Base-by-base conservation (phyloP, 1,284 basidiomycete genomes). In the Ceratobasidium sp. region DNA sequence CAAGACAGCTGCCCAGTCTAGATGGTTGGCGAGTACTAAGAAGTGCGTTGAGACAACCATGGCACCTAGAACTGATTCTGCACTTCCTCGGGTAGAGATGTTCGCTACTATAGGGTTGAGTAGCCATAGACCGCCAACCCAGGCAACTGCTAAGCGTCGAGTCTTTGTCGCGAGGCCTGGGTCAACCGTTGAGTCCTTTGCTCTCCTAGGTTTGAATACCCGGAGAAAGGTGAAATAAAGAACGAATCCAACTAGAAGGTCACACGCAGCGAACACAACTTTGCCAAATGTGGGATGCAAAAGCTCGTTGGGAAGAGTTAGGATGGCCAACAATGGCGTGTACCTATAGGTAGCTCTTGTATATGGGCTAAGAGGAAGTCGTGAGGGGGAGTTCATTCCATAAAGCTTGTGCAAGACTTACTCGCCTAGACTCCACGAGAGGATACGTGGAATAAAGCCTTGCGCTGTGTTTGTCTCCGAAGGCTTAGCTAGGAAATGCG, bases 1-100 rank as follows among this genome's bases (percentile, higher is more conserved):
- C 57, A 91, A 78, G 0, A 92, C 77, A 0, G 94, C 95, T 0
- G 93, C 87, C 0, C 80, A 74, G 66, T 85, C 84, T 87, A 90
- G 91, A 44, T 82, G 80, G 5, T 81, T 81, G 35, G 82, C 85
- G 75, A 89, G 82, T 14, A 86, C 86, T 57, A 82, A 84, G 79
- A 88, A 87, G n/a, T 98, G 82, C 0, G 91, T 90, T 38, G 87
- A 82, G 32, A 98, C 86, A 47, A 98, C 91, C 72, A 96, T 84
- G 1, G 94, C 84, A 21, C 92, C 91, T 2, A 98, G 88, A 1
- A 98, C 83, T 0, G 94, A 90, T 82, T 99, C 98, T 18, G 96
- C 95, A 1, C 95, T 98, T 1, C 97, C 98, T 9, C 97, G 89
- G 0, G 97, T 99, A 0, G 96, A 96, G 77, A 99, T 98, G 76